Base-by-base conservation (phyloP, 148 eudicot genomes). In the Camellia lanceoleosa region DNA sequence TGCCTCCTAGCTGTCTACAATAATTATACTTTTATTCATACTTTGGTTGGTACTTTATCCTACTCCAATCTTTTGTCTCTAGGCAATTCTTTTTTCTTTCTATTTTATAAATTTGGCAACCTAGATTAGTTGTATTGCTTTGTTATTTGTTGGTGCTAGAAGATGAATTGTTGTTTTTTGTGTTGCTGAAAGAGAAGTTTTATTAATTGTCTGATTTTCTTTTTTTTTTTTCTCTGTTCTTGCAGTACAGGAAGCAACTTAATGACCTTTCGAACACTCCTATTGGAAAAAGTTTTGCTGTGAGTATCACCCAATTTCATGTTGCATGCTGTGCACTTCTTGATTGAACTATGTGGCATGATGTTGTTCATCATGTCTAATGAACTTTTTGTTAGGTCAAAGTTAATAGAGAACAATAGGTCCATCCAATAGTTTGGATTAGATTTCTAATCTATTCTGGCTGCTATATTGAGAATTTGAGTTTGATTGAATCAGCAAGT, bases 181-280 rank as follows among this genome's bases (percentile, higher is more conserved):
- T 72, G 43, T 77, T 63, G 41, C 67, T 5, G 54, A 18, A 46
- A 69, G 8, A 14, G 65, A 15, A 61, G 54, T 59, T 44, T 58
- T 64, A 67, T 42, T 85, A 51, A 80, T 76, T 59, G 41, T 62
- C 46, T 73, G 68, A 9, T n/a, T 67, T 86, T 68, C 68, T 42
- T 81, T 30, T 30, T 30, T 30, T 30, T 30, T 30, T 30, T 30
- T 30, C 38, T 30, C 38, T 30, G 55, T 79, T 66, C 55, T 87
- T 93, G 92, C 98, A 96, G 99, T 92, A 92, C 83, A 89, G 93
- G 88, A 93, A 84, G 89, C 91, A 91, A 82, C 61, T 96, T 42
- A 85, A 70, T 86, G 89, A 88, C 81, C 90, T 93, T 85, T 79
- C 88, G 74, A 88, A 93, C 77, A 84, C 99, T 64, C 97, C 98